Evolutionary conservation across 1,139 yeast genomes (phyloP).

Genomic region (Barnettozyma hawaiiensis): DNA sequence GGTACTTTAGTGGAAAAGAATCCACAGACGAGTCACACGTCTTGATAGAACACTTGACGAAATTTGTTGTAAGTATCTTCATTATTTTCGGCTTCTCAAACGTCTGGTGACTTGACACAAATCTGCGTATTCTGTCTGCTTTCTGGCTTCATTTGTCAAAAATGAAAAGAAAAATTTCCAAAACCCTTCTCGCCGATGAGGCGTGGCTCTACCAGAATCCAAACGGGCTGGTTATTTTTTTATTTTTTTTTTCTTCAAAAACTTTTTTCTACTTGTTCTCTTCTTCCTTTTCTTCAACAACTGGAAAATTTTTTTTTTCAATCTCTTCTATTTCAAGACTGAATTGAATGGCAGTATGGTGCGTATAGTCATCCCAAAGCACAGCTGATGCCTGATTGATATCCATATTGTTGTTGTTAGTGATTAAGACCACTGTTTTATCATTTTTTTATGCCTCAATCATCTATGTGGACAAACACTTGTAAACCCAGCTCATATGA

Average conservation of each 20-base stretch:
- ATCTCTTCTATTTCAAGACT: background rate
- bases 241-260: too few relatives aligned
- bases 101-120: background rate
- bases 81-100: conserved; percentile 33
- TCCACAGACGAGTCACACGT: conserved; percentile 68
- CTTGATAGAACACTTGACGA: conserved; percentile 89
- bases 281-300: too few relatives aligned
- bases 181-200: background rate
- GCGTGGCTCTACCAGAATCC: background rate
- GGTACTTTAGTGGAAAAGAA: conserved; percentile 75
- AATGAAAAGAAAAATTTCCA: background rate
- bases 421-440: conserved; percentile 5
- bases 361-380: background rate
- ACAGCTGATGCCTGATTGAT: background rate
- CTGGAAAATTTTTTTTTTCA: too few relatives aligned
- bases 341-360: background rate
- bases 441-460: conserved; percentile 1
- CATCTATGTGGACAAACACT: conserved; percentile 6
- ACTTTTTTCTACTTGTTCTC: too few relatives aligned
- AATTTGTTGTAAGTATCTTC: conserved; percentile 93
- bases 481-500: conserved; percentile 10
- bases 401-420: conserved; percentile 1
- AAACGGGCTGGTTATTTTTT: too few relatives aligned
- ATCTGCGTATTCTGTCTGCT: background rate
- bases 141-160: too few relatives aligned